Percentiles rank a stretch among this genome's conserved stretches.
phyloP scores from a whole-genome alignment of 768 basidiomycete species.

The Leucocoprinus birnbaumii region DNA sequence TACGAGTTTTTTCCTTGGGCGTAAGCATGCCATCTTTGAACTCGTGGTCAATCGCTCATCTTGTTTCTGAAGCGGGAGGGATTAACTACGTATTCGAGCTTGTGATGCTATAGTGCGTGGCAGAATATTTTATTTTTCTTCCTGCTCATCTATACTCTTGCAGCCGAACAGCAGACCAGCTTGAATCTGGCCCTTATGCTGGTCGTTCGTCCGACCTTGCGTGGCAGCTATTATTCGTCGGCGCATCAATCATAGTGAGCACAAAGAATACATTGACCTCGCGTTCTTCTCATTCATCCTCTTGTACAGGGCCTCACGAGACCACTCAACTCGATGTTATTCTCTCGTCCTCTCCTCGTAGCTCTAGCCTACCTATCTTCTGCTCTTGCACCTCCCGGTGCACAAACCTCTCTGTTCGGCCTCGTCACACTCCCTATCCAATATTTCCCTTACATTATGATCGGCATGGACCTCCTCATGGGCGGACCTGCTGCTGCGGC shows the following conservation, averaged over 20 bases:
- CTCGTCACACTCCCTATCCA: conserved; percentile 68
- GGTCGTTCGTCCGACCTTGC: conserved; percentile 71
- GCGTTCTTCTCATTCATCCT: neutral
- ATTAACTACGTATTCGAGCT: conserved; percentile 47
- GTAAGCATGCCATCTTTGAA: neutral
- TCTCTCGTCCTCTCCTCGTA: conserved; percentile 64
- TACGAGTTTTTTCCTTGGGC: conserved; percentile 73
- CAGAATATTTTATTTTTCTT: neutral
- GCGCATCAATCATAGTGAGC: conserved; percentile 59
- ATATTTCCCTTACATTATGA: conserved; percentile 74
- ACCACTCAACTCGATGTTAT: conserved; percentile 54
- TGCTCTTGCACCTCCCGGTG: conserved; percentile 58
- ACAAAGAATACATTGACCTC: neutral
- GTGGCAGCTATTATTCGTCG: conserved; percentile 64
- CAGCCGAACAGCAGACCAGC: conserved; percentile 62
- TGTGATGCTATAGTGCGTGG: conserved; percentile 74
- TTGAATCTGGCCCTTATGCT: conserved; percentile 61
- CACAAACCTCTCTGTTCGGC: conserved; percentile 76
- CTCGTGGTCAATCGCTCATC: neutral
- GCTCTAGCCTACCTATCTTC: conserved; percentile 70
- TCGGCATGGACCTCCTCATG: conserved; percentile 68
- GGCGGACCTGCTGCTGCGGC: conserved; percentile 58
- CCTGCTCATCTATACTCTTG: conserved; percentile 1
- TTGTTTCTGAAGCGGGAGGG: conserved; percentile 2
- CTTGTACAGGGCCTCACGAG: conserved; percentile 46